Evolutionary conservation across 768 basidiomycete species (phyloP), one percentile per base, ranked within the genome.

Genomic region (Suillus americanus): DNA sequence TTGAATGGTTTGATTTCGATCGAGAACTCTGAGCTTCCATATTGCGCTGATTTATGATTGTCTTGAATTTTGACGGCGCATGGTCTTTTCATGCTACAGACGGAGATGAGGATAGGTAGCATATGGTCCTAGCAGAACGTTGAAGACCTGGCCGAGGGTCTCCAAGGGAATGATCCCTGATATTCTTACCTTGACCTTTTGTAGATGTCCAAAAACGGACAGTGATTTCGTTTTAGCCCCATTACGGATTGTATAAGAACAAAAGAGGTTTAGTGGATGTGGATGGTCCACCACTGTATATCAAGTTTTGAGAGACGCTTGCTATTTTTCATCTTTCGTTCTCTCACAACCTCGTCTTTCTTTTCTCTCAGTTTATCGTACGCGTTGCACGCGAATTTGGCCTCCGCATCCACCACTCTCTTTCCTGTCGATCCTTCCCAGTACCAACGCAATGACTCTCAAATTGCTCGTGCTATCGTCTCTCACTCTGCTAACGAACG

Each of bases 401-500:
- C 20, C 30, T 25, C 53, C 4, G n/a, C 30, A 28, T 28, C 28
- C 23, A 40, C 38, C 57, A 41, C 25, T 59, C 55, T 9, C 23
- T 59, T 54, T 59, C 40, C 14, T 59, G 23, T 28, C 57, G 5
- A 59, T 59, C 57, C 57, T 59, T 50, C 40, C 25, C 38, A 25
- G 18, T 40, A 20, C 25, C 35, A 28, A 38, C 23, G 28, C 57
- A 20, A 59, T 59, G 57, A 18, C 57, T 59, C 18, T 20, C 25
- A 59, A 41, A 28, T 59, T 41, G 18, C 38, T 59, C 28, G 25
- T 6, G 5, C 25, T 59, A 41, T 59, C 25, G 38, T 59, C 64
- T 18, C 60, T 66, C 38, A 50, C 35, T 51, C 5, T 56, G 57
- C 54, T 73, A 18, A 76, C 71, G 37, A 69, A 71, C 28, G 82